phyloP scores from a whole-genome alignment of 2,329 filamentous ascomycete genomes.

The Aureobasidium pullulans region DNA sequence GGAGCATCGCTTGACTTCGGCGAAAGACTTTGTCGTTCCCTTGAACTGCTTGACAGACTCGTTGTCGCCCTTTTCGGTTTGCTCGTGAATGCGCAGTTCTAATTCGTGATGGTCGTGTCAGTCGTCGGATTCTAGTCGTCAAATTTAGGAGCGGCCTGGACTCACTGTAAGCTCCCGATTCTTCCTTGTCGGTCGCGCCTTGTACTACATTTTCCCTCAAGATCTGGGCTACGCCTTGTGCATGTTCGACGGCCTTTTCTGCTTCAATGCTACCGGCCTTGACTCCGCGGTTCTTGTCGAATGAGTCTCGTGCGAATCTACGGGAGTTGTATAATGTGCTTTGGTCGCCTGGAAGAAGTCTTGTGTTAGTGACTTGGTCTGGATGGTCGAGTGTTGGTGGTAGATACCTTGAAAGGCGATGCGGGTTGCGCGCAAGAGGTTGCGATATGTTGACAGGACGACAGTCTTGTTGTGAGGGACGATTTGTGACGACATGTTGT shows the following conservation, averaged over 20 bases:
- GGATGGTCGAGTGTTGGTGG: constrained; percentile 5
- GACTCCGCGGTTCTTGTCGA: constrained; percentile 59
- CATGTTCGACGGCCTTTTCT: constrained; percentile 63
- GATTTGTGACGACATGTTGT: neutral
- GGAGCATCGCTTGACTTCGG: constrained; percentile 32
- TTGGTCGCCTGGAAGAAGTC: constrained; percentile 54
- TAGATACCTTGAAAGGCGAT: constrained; percentile 72
- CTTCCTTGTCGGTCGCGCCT: constrained; percentile 38
- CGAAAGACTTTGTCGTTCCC: constrained; percentile 30
- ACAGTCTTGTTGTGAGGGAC: constrained; percentile 35
- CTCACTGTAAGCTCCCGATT: constrained; percentile 14
- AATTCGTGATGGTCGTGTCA: constrained; percentile 9
- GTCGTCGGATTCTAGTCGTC: constrained; percentile 23
- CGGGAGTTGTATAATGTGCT: constrained; percentile 63
- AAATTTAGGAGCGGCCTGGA: constrained; percentile 1
- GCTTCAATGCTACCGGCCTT: constrained; percentile 52
- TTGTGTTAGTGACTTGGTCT: neutral
- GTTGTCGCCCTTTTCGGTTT: constrained; percentile 90
- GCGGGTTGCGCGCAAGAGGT: constrained; percentile 70
- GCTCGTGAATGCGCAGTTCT: constrained; percentile 83
- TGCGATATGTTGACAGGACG: constrained; percentile 71
- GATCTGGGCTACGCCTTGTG: constrained; percentile 73
- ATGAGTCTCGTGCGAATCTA: constrained; percentile 63
- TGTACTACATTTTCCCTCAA: constrained; percentile 83
- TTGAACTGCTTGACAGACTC: constrained; percentile 69